Base-by-base conservation (phyloP, 345 rosid genomes). In the Brassica juncea region DNA sequence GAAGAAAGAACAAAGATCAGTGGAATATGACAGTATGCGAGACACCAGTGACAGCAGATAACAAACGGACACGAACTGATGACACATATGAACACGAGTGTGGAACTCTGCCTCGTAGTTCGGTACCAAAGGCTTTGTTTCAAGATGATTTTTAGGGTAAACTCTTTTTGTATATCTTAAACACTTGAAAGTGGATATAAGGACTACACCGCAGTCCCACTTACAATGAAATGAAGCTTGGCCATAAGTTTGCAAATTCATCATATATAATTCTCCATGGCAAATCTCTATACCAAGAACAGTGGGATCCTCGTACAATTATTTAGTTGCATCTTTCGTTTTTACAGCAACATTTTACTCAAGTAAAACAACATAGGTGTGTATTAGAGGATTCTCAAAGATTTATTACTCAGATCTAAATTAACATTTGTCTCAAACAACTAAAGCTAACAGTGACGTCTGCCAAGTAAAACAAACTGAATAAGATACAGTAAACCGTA, bases 51-150 rank as follows among this genome's bases (percentile, higher is more conserved):
- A 27, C 77, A 85, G 83, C 83, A 10, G 89, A 82, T 73, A 86
- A 47, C 58, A 87, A 85, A 75, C 80, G 62, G 80, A 57, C 37
- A 71, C 79, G 73, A 71, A 72, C 42, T 35, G 81, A 68, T 62
- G 87, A 82, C n/a, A 81, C 77, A 74, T 81, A 81, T 37, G 47
- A 21, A 21, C 57, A 78, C n/a, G 84, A 68, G 73, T 66, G 74
- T 76, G 83, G 77, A 49, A 27, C 75, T 35, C 28, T 35, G 44
- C 58, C 82, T 15, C 77, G 83, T 16, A 82, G 86, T 69, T 81
- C 89, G 8, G 92, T 91, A 71, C 84, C 92, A n/a, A 91, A 86
- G 88, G 91, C 90, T 47, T 81, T 88, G 85, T 91, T 91, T 84
- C 97, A 87, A 75, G 92, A 89, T 76, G 84, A 79, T 71, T 59